Conservation (phyloP, 768 basidiomycete species). For the Rhizopogon vesiculosus region DNA sequence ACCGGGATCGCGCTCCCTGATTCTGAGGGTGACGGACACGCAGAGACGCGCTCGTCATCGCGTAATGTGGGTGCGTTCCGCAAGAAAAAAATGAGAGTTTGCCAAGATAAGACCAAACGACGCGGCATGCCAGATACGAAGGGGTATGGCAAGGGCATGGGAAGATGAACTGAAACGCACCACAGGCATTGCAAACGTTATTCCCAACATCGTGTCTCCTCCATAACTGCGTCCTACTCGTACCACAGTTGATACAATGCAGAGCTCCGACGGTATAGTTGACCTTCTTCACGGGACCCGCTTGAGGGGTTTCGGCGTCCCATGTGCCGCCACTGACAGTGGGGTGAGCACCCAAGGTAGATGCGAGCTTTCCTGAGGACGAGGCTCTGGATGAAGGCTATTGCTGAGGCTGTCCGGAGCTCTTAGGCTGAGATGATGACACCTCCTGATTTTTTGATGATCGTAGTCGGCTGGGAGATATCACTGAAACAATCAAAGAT, state of each 20-base stretch:
- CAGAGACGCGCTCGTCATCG: conserved; percentile 11
- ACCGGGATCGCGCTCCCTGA: conserved; percentile 4
- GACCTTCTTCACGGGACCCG: conserved; percentile 25
- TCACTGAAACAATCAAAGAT: conserved; percentile 25
- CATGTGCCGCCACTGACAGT: conserved; percentile 63
- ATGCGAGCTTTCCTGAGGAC: conserved; percentile 22
- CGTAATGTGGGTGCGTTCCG: conserved; percentile 17
- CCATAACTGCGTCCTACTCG: conserved; percentile 88
- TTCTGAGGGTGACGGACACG: conserved; percentile 1
- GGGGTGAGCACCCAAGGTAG: conserved; percentile 27
- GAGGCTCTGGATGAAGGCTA: conserved; percentile 19
- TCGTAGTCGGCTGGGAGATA: conserved; percentile 19
- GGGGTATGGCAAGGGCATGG: conserved; percentile 14
- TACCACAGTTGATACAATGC: conserved; percentile 85
- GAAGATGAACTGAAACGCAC: conserved; percentile 44
- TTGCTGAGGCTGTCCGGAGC: conserved; percentile 19
- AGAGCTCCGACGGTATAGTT: conserved; percentile 61
- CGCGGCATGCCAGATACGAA: conserved; percentile 4
- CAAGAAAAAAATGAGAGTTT: conserved; percentile 4
- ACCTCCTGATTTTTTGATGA: conserved; percentile 24
- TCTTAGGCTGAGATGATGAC: conserved; percentile 23
- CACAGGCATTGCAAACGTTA: conserved; percentile 94
- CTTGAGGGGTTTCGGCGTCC: conserved; percentile 22
- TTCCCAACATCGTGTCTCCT: conserved; percentile 86
- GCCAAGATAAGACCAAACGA: conserved; percentile 1